Conservation (phyloP, 2,329 filamentous ascomycete genomes). For the Phialocephala sp. region DNA sequence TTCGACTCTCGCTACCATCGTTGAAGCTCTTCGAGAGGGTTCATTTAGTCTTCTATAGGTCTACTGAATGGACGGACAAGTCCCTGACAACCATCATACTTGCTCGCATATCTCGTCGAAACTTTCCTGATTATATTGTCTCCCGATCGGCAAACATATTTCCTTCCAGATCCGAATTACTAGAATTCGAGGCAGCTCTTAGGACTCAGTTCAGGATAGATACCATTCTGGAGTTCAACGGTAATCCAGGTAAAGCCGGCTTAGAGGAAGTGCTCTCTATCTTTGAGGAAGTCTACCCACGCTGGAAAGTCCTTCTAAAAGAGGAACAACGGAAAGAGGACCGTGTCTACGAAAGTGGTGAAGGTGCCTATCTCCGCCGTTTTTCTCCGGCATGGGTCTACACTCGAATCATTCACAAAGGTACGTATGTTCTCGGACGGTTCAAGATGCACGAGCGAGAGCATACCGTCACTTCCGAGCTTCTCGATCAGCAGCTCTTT, state of each 20-base stretch:
- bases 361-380: conserved; percentile 86
- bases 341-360: conserved; percentile 76
- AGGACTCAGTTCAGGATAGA: conserved; percentile 84
- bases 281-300: conserved; percentile 76
- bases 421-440: conserved; percentile 76
- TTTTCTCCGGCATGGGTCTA: conserved; percentile 94
- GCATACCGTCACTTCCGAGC: conserved; percentile 72
- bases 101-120: conserved; percentile 83
- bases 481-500: conserved; percentile 83
- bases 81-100: conserved; percentile 94
- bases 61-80: conserved; percentile 96
- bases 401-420: conserved; percentile 91
- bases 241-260: conserved; percentile 67
- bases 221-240: conserved; percentile 79
- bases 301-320: conserved; percentile 76
- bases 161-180: conserved; percentile 70
- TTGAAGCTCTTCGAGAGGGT: conserved; percentile 90
- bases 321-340: conserved; percentile 83
- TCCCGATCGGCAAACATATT: conserved; percentile 92
- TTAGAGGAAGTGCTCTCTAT: conserved; percentile 72
- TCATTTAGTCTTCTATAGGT: conserved; percentile 94
- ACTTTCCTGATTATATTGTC: conserved; percentile 90
- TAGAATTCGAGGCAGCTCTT: conserved; percentile 90
- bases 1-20: conserved; percentile 74
- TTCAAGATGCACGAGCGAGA: conserved; percentile 83